Evolutionary conservation across 352 stramenopile species (phyloP).

Genomic region (Phytophthora melonis): DNA sequence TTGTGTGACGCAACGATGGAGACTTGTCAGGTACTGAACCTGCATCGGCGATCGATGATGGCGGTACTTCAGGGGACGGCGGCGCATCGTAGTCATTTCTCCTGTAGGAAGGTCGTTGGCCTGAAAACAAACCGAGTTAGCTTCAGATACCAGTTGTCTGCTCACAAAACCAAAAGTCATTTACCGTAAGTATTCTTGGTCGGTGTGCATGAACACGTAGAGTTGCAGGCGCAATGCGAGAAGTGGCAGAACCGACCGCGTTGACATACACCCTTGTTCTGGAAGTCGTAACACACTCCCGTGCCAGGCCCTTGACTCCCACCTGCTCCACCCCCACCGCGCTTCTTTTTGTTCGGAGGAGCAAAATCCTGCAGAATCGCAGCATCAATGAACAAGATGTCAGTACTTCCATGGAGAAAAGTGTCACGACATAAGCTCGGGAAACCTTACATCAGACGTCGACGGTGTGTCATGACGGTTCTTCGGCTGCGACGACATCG

Average conservation of each 20-base stretch:
- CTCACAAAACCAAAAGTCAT: slow-evolving; percentile 2
- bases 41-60: slow-evolving; percentile 39
- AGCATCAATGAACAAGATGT: not conserved
- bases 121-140: slow-evolving; percentile 32
- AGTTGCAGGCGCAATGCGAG: slow-evolving; percentile 90
- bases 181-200: slow-evolving; percentile 88
- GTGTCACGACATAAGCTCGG: not conserved
- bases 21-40: slow-evolving; percentile 52
- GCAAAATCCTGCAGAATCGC: slow-evolving; percentile 57
- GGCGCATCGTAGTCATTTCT: slow-evolving; percentile 86
- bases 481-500: slow-evolving; percentile 46
- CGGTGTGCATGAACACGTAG: slow-evolving; percentile 82
- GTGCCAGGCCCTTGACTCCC: slow-evolving; percentile 58
- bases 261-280: slow-evolving; percentile 90
- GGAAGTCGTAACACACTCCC: slow-evolving; percentile 90
- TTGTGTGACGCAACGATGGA: slow-evolving; percentile 40
- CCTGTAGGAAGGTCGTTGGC: slow-evolving; percentile 82
- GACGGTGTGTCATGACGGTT: slow-evolving; percentile 45
- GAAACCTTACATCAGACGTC: slow-evolving; percentile 50
- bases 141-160: slow-evolving; percentile 21
- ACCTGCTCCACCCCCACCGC: slow-evolving; percentile 38
- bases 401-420: not conserved
- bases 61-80: slow-evolving; percentile 57
- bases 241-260: slow-evolving; percentile 88
- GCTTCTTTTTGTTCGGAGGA: slow-evolving; percentile 76